Evolutionary conservation across 1,284 basidiomycete species (phyloP), one percentile per base, ranked within the genome.

Genomic region (Ustilago esculenta): DNA sequence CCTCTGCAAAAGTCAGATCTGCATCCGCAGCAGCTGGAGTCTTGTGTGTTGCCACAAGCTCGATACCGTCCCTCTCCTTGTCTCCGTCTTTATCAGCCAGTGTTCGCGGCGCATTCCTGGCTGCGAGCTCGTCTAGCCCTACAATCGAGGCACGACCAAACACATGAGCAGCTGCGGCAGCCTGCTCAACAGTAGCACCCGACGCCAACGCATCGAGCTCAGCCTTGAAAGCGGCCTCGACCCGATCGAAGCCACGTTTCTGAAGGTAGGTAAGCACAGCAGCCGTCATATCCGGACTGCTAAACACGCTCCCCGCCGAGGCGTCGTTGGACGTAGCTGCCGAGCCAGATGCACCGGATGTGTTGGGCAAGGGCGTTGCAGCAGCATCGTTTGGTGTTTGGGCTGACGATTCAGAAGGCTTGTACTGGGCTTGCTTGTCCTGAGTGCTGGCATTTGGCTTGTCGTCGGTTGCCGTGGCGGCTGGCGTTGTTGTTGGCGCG

Each of bases 201-300:
- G 66, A 42, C 10, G 68, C 61, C 32, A 81, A 66, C 9, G 77
- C 82, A 17, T 83, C 88, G 24, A 94, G 84, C 30, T 90, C 87
- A 41, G 89, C 88, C 24, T 88, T 85, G 72, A 94, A 85, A 29
- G 88, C 88, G 59, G 89, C 87, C 80, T 92, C 90, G 11, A 91
- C 91, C 37, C 86, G 85, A 73, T 87, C 85, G 82, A 92, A 90
- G 5, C 94, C 94, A 46, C 92, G 87, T 23, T 88, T 85, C 50
- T 89, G 89, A 43, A 96, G 86, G 82, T 95, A 97, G 23, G 61
- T 40, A 5, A 71, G 63, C 10, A 71, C 61, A 23, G 68, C 61
- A 35, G 68, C 56, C 3, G 61, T 71, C 61, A 66, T 65, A 30
- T 71, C 61, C 2, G 68, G 57, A 18, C 45, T 66, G 57, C 67